Evolutionary conservation across 352 stramenopile species (phyloP).

Genomic region (Phytopythium oedochilum): DNA sequence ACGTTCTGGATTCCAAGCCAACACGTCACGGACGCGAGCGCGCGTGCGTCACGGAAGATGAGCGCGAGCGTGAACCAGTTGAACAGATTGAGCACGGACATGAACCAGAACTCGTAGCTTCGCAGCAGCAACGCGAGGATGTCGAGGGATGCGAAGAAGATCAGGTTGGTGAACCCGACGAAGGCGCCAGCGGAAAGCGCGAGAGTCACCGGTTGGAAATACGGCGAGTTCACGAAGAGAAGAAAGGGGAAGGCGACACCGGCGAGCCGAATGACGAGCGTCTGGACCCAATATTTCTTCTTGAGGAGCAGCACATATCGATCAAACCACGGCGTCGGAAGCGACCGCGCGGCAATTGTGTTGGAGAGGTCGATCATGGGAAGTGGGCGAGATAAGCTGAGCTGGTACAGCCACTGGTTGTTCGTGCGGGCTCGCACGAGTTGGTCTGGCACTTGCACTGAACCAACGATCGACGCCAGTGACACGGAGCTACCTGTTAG

Average conservation of each 20-base stretch:
- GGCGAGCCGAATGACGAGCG: conserved; percentile 9
- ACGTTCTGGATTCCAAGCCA: conserved; percentile 15
- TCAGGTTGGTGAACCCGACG: conserved; percentile 4
- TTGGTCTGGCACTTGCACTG: too few relatives aligned
- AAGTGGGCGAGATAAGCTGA: background rate
- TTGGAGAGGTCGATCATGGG: background rate
- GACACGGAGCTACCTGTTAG: background rate
- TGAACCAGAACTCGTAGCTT: conserved; percentile 26
- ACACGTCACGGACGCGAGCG: conserved; percentile 14
- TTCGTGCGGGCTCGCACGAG: background rate
- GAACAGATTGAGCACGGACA: conserved; percentile 20
- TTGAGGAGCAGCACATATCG: background rate
- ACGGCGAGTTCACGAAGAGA: conserved; percentile 6
- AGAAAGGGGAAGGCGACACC: conserved; percentile 11
- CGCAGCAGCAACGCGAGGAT: conserved; percentile 11
- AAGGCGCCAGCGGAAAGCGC: conserved; percentile 7
- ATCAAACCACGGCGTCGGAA: background rate
- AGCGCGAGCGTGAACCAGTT: conserved; percentile 17
- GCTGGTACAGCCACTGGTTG: conserved; percentile 1
- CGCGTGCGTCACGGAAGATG: conserved; percentile 19
- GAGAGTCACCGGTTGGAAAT: conserved; percentile 8
- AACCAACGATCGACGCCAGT: background rate
- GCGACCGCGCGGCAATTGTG: background rate
- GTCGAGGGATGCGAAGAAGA: conserved; percentile 21
- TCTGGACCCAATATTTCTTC: background rate